Evolutionary conservation across 495 filamentous ascomycete genomes (phyloP).

Genomic region (Elaphomyces granulatus): DNA sequence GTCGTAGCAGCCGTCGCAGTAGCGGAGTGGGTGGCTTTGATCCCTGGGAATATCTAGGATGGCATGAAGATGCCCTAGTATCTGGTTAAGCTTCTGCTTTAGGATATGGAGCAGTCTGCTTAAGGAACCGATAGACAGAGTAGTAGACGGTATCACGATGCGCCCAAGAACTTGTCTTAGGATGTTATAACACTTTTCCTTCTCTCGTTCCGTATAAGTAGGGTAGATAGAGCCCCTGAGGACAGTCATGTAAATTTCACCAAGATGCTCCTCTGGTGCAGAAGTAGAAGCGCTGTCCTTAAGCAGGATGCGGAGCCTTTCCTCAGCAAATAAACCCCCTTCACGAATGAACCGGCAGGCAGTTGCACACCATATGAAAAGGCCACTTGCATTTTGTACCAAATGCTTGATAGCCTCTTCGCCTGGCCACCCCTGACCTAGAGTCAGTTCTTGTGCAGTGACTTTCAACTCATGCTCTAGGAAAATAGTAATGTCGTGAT

Average conservation of each 20-base stretch:
- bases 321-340: conserved; percentile 1
- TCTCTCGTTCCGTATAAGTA: neutral
- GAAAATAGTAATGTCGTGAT: conserved; percentile 19
- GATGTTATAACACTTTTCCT: too few relatives aligned
- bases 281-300: neutral
- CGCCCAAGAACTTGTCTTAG: too few relatives aligned
- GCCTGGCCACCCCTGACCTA: conserved; percentile 27
- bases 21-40: too few relatives aligned
- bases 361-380: conserved; percentile 10
- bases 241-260: neutral
- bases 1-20: too few relatives aligned
- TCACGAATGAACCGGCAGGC: conserved; percentile 16
- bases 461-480: conserved; percentile 13
- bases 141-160: conserved; percentile 17
- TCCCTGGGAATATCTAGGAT: neutral
- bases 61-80: conserved; percentile 9
- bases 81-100: conserved; percentile 5
- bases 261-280: neutral
- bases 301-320: conserved; percentile 11
- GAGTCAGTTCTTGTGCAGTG: conserved; percentile 8
- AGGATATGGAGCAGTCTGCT: conserved; percentile 5
- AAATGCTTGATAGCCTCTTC: conserved; percentile 6
- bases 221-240: neutral
- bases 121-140: conserved; percentile 11
- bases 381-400: conserved; percentile 8